Conservation (phyloP, 2,329 filamentous ascomycete species). For the Claviceps sp. region DNA sequence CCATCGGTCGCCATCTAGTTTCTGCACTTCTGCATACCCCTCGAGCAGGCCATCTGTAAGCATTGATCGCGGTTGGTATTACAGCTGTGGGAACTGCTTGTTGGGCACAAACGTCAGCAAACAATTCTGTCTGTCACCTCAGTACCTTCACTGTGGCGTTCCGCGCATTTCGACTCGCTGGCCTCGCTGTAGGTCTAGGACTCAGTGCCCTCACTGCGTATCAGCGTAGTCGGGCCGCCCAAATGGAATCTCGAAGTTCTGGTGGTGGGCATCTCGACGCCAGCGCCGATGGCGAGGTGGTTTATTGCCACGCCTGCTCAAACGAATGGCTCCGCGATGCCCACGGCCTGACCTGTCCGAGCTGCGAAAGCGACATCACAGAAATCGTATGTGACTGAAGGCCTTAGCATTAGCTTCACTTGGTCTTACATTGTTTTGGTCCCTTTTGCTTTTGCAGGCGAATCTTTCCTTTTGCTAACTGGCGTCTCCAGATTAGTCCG, state of each 20-base stretch:
- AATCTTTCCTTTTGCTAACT: constrained; percentile 6
- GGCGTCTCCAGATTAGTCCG: constrained; percentile 29
- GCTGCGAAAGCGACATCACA: constrained; percentile 64
- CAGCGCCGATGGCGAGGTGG: constrained; percentile 48
- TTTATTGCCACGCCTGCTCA: constrained; percentile 74
- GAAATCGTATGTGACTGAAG: constrained; percentile 59
- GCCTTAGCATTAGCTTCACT: not conserved
- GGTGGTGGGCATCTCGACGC: constrained; percentile 33
- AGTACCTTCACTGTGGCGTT: constrained; percentile 35
- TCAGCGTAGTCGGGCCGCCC: constrained; percentile 29
- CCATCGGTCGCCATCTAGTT: not conserved
- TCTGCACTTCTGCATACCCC: not conserved
- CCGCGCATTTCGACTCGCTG: constrained; percentile 38
- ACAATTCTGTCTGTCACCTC: not conserved
- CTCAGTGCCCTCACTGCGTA: constrained; percentile 43
- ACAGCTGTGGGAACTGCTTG: not conserved
- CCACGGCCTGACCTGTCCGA: constrained; percentile 56
- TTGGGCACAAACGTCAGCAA: not conserved
- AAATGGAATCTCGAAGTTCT: constrained; percentile 22
- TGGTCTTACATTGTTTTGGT: too few species aligned
- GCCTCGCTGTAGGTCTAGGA: constrained; percentile 45
- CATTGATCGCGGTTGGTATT: not conserved
- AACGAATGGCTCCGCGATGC: constrained; percentile 70
- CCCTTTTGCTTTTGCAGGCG: too few species aligned
- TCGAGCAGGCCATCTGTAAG: not conserved